Evolutionary conservation across 768 basidiomycete species (phyloP).

Genomic region (Lentinula boryana): DNA sequence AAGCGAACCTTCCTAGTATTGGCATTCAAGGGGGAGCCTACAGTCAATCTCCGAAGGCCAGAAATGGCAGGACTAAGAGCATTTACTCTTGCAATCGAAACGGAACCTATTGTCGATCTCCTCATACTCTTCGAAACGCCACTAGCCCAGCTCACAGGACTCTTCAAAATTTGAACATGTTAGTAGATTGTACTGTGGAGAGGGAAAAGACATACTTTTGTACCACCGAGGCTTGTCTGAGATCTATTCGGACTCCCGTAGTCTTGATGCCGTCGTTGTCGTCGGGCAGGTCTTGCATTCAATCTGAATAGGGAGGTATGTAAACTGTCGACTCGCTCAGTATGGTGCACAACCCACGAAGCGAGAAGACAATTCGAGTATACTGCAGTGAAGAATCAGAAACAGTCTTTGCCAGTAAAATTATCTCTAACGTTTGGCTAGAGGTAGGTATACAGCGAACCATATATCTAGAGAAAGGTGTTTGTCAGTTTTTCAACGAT

Average conservation of each 20-base stretch:
- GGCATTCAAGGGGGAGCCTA: not conserved
- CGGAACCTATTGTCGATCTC: not conserved
- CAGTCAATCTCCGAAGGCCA: not conserved
- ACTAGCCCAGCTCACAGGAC: not conserved
- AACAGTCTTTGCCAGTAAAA: not conserved
- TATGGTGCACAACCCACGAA: not conserved
- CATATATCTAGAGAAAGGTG: slow-evolving; percentile 15
- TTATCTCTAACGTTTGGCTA: slow-evolving; percentile 17
- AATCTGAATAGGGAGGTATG: not conserved
- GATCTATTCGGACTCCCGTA: not conserved
- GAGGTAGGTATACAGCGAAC: slow-evolving; percentile 19
- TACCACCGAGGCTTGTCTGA: not conserved
- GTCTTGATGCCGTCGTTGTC: not conserved
- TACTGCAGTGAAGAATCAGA: not conserved
- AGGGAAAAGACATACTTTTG: not conserved
- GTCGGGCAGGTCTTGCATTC: not conserved
- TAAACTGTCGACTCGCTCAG: too few species aligned
- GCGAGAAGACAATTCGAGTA: slow-evolving; percentile 3
- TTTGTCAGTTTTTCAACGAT: not conserved
- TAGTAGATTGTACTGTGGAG: not conserved
- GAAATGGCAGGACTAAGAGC: not conserved
- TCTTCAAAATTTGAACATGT: not conserved
- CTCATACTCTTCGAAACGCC: not conserved
- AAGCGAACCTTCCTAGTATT: not conserved
- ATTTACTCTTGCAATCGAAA: not conserved